These are phyloP conservation scores for Rhizophora mangle DNA, from an alignment of 345 rosid species.

Conservation along the genomic window DNA sequence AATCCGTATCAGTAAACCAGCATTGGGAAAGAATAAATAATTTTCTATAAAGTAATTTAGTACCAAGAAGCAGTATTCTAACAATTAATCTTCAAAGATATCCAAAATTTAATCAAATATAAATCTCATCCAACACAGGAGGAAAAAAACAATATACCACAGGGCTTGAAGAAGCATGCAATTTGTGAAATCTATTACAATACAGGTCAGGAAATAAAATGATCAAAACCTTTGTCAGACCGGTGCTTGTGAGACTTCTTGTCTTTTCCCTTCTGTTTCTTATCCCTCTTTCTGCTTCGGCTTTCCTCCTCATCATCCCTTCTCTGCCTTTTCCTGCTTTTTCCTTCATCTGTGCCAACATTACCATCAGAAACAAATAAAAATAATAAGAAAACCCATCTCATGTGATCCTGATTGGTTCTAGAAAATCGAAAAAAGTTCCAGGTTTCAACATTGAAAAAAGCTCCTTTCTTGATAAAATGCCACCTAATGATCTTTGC, in stretches of 20 bases:
- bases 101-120: too few species aligned
- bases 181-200: neutral
- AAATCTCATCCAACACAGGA: neutral
- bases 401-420: neutral
- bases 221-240: constrained; percentile 46
- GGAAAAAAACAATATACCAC: neutral
- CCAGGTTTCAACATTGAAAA: too few species aligned
- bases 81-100: too few species aligned
- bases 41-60: too few species aligned
- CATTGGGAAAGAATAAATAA: too few species aligned
- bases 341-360: constrained; percentile 48
- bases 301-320: constrained; percentile 41
- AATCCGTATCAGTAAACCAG: too few species aligned
- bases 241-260: constrained; percentile 58
- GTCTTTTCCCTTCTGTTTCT: constrained; percentile 40
- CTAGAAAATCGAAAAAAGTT: neutral
- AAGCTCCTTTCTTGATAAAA: too few species aligned
- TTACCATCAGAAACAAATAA: constrained; percentile 1
- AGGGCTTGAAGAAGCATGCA: neutral
- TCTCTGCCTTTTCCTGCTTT: constrained; percentile 47
- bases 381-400: neutral
- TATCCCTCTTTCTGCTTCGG: constrained; percentile 43
- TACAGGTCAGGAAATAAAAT: neutral
- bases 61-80: too few species aligned
- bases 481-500: too few species aligned